Evolutionary conservation across 2,329 filamentous ascomycete species (phyloP).

Genomic region (Myriosclerotinia duriaeana): DNA sequence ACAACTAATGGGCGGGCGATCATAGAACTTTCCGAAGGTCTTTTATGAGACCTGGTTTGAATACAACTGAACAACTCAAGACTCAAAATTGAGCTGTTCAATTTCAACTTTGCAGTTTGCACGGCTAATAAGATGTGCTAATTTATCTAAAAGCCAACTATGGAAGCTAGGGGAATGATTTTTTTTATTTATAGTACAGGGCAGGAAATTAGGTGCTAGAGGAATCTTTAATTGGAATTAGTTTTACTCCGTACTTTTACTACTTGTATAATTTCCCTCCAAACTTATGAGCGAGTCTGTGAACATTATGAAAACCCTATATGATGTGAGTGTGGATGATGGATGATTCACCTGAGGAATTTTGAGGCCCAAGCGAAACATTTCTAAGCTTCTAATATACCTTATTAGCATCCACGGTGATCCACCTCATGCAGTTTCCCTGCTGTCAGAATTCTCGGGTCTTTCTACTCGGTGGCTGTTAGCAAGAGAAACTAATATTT

Average conservation of each 20-base stretch:
- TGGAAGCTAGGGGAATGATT: background rate
- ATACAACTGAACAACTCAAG: background rate
- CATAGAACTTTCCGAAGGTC: slow-evolving; percentile 14
- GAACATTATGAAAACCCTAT: background rate
- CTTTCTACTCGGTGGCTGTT: slow-evolving; percentile 23
- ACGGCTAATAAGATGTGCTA: background rate
- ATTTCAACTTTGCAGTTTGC: background rate
- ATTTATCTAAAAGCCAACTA: background rate
- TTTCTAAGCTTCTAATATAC: background rate
- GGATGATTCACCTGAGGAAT: slow-evolving; percentile 2
- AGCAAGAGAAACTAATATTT: slow-evolving; percentile 3
- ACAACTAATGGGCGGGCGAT: slow-evolving; percentile 16
- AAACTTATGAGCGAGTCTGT: background rate
- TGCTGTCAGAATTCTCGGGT: slow-evolving; percentile 23
- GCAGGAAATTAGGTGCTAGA: slow-evolving; percentile 4
- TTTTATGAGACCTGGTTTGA: background rate
- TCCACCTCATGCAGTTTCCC: slow-evolving; percentile 10
- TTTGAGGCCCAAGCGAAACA: slow-evolving; percentile 10
- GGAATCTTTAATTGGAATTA: slow-evolving; percentile 1
- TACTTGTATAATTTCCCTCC: background rate
- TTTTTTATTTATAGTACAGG: background rate
- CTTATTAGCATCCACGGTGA: background rate
- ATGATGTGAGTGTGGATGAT: too few species aligned
- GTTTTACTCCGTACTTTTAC: too few species aligned
- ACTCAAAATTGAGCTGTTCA: background rate